Conservation (phyloP, 805 yeast species). For the Limtongia smithiae region DNA sequence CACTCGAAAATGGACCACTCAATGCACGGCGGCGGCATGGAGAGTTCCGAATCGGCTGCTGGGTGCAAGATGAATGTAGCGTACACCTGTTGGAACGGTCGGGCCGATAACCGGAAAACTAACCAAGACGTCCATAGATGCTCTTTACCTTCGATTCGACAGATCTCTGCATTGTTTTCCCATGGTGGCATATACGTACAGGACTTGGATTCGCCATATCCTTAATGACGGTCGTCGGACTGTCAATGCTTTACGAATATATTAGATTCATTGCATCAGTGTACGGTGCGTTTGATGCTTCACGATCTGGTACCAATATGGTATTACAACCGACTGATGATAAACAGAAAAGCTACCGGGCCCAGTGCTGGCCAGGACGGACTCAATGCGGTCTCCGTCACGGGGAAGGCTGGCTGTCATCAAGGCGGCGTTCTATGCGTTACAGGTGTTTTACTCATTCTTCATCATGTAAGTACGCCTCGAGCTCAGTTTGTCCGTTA, state of each 20-base stretch:
- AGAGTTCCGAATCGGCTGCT: background rate
- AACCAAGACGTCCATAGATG: constrained; percentile 42
- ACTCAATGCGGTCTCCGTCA: background rate
- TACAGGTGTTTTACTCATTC: constrained; percentile 67
- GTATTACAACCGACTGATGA: background rate
- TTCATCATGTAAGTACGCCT: constrained; percentile 35
- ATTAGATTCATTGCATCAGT: constrained; percentile 36
- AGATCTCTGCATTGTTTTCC: constrained; percentile 67
- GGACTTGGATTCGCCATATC: constrained; percentile 51
- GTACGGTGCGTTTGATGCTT: too few species aligned
- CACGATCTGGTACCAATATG: background rate
- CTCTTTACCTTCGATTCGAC: constrained; percentile 74
- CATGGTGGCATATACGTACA: constrained; percentile 75
- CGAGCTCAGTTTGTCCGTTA: too few species aligned
- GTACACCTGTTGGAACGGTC: background rate
- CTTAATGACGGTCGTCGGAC: constrained; percentile 45
- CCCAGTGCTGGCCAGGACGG: background rate
- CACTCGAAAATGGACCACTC: constrained; percentile 3
- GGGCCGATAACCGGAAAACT: background rate
- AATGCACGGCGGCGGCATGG: background rate
- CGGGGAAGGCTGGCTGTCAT: background rate
- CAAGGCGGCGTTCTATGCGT: constrained; percentile 47
- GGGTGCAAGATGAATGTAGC: constrained; percentile 18
- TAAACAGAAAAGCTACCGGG: background rate
- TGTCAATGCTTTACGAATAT: constrained; percentile 62